Conservation (phyloP, 163 green algal genomes). For the Coccomyxa subellipsoidea region DNA sequence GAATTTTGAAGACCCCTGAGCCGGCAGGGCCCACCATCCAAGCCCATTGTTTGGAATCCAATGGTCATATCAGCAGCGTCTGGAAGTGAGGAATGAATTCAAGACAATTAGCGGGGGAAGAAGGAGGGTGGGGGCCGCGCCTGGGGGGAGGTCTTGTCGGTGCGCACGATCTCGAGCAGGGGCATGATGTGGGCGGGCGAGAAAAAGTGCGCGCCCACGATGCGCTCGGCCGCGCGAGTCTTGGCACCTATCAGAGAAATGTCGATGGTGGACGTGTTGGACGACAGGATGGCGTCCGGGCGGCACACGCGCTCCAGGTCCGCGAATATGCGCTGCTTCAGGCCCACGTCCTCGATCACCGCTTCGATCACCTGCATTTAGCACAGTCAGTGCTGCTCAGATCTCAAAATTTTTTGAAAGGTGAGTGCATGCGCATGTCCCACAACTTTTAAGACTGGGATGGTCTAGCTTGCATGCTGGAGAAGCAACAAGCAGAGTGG, state of each 20-base stretch:
- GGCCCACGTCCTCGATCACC: constrained; percentile 87
- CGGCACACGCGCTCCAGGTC: constrained; percentile 35
- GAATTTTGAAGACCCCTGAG: too few relatives aligned
- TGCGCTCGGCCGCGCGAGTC: constrained; percentile 56
- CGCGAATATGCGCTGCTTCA: constrained; percentile 81
- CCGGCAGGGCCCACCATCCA: too few relatives aligned
- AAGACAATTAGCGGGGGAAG: too few relatives aligned
- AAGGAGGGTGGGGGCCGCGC: constrained; percentile 29
- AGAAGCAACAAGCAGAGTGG: too few relatives aligned
- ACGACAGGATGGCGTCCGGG: constrained; percentile 85
- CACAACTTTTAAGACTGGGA: too few relatives aligned
- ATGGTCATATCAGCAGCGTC: too few relatives aligned
- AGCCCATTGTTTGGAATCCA: too few relatives aligned
- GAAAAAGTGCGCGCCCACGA: constrained; percentile 98
- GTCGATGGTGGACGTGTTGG: constrained; percentile 88
- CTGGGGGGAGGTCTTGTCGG: constrained; percentile 79
- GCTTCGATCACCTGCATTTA: constrained; percentile 86
- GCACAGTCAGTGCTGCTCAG: too few relatives aligned
- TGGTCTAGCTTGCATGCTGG: too few relatives aligned
- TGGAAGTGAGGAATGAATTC: too few relatives aligned
- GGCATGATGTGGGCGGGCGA: constrained; percentile 97
- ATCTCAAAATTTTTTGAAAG: too few relatives aligned
- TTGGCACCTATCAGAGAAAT: constrained; percentile 47
- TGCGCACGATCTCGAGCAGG: constrained; percentile 97
- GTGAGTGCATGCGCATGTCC: too few relatives aligned